phyloP scores from a whole-genome alignment of 2,329 filamentous ascomycete genomes.

The Madurella mycetomatis region DNA sequence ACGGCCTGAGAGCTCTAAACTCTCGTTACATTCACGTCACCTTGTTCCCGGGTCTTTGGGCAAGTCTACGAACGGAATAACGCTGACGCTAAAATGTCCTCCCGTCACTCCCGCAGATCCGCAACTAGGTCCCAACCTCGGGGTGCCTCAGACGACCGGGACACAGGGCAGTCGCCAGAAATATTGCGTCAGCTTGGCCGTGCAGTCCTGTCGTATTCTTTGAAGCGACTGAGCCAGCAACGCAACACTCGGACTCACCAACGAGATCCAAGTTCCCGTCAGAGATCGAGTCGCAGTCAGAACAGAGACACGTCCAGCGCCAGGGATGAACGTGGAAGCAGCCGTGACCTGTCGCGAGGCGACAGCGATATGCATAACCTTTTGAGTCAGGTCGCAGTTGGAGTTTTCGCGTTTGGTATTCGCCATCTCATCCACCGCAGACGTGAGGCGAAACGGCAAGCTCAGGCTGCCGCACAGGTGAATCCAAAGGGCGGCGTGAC shows the following conservation, averaged over 20 bases:
- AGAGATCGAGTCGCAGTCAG: slow-evolving; percentile 4
- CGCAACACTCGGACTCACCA: slow-evolving; percentile 1
- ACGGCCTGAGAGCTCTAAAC: no score
- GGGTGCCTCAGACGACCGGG: neutral
- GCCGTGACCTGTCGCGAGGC: slow-evolving; percentile 1
- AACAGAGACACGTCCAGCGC: slow-evolving; percentile 1
- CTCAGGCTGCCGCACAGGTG: neutral
- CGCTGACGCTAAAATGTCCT: slow-evolving; percentile 3
- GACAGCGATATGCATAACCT: slow-evolving; percentile 21
- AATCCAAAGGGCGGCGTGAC: no score
- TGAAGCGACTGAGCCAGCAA: slow-evolving; percentile 19
- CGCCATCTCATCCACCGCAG: slow-evolving; percentile 18
- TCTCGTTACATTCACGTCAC: no score
- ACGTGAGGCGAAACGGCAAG: slow-evolving; percentile 5
- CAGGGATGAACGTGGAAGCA: slow-evolving; percentile 6
- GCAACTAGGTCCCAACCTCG: neutral
- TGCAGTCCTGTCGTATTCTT: slow-evolving; percentile 19
- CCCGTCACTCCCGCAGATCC: slow-evolving; percentile 1
- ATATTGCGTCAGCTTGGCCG: slow-evolving; percentile 21
- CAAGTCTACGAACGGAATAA: neutral
- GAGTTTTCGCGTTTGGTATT: slow-evolving; percentile 20
- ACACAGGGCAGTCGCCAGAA: slow-evolving; percentile 11
- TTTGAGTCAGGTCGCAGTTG: slow-evolving; percentile 24
- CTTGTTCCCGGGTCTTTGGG: no score
- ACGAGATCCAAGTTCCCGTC: neutral